phyloP scores from a whole-genome alignment of 2,329 filamentous ascomycete genomes.

The Blastomyces percursus region DNA sequence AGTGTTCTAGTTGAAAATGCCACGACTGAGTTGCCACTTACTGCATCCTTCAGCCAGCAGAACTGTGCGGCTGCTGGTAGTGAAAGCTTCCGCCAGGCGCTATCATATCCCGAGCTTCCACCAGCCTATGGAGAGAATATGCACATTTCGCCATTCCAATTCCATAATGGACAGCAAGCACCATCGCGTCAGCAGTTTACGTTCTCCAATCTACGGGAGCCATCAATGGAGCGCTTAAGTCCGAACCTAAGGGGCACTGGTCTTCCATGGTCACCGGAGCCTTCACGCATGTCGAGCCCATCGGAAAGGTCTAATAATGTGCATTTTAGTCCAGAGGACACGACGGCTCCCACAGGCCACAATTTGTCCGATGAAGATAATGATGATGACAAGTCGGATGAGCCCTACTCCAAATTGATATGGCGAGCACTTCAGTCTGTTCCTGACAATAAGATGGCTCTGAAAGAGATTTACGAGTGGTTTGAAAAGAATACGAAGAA shows the following conservation, averaged over 20 bases:
- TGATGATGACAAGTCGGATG: conserved; percentile 11
- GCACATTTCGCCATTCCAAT: neutral
- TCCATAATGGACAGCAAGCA: neutral
- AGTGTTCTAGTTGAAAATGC: neutral
- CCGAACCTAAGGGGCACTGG: conserved; percentile 5
- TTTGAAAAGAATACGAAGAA: conserved; percentile 74
- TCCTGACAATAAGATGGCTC: conserved; percentile 57
- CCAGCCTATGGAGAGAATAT: neutral
- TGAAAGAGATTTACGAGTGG: conserved; percentile 86
- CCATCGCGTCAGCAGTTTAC: neutral
- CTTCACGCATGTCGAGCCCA: conserved; percentile 12
- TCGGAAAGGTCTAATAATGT: conserved; percentile 5
- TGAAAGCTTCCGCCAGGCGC: neutral
- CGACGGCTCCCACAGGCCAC: conserved; percentile 17
- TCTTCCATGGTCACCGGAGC: conserved; percentile 8
- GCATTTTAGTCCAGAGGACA: neutral
- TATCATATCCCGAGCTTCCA: neutral
- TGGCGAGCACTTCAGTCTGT: conserved; percentile 61
- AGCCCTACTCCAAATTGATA: conserved; percentile 72
- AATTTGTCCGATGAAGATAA: conserved; percentile 15
- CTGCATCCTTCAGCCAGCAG: neutral
- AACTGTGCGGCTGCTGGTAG: neutral
- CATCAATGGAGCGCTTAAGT: neutral
- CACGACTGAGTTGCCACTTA: neutral
- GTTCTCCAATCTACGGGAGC: neutral